phyloP scores from a whole-genome alignment of 2,329 filamentous ascomycete species.

The Triangularia verruculosa region DNA sequence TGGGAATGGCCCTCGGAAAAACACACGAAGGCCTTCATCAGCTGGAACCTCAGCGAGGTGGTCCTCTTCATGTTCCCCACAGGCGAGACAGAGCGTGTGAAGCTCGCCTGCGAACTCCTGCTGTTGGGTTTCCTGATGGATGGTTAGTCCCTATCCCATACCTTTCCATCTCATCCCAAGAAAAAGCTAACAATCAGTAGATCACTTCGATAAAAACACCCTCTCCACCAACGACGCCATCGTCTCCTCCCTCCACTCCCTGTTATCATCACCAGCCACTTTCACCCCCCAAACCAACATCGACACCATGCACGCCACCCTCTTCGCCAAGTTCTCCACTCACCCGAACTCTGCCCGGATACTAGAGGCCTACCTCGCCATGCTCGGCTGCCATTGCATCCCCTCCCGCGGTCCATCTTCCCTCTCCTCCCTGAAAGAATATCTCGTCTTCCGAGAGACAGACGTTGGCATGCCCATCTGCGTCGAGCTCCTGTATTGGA shows the following conservation, averaged over 20 bases:
- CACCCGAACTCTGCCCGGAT: background rate
- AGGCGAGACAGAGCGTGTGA: slow-evolving; percentile 11
- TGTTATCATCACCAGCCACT: slow-evolving; percentile 11
- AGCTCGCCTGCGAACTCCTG: slow-evolving; percentile 14
- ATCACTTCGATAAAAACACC: slow-evolving; percentile 16
- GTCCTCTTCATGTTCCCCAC: slow-evolving; percentile 18
- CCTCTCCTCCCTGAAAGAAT: slow-evolving; percentile 1
- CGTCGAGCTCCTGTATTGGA: slow-evolving; percentile 14
- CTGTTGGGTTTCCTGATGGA: slow-evolving; percentile 15
- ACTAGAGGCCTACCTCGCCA: slow-evolving; percentile 14
- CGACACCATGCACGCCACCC: slow-evolving; percentile 13
- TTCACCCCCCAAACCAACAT: slow-evolving; percentile 10
- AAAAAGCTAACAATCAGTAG: background rate
- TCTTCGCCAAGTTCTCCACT: slow-evolving; percentile 11
- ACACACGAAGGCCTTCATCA: slow-evolving; percentile 13
- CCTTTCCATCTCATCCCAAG: background rate
- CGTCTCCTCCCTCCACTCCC: slow-evolving; percentile 11
- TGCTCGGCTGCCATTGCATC: slow-evolving; percentile 17
- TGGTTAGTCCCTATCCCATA: background rate
- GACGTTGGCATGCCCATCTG: slow-evolving; percentile 21
- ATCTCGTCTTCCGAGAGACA: slow-evolving; percentile 11
- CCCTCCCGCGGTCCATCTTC: slow-evolving; percentile 4
- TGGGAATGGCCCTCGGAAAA: slow-evolving; percentile 18
- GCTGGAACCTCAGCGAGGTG: slow-evolving; percentile 17
- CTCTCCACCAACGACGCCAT: slow-evolving; percentile 4